These are phyloP conservation scores for Paxillus involutus DNA, from an alignment of 768 basidiomycete genomes.

Conservation along the genomic window DNA sequence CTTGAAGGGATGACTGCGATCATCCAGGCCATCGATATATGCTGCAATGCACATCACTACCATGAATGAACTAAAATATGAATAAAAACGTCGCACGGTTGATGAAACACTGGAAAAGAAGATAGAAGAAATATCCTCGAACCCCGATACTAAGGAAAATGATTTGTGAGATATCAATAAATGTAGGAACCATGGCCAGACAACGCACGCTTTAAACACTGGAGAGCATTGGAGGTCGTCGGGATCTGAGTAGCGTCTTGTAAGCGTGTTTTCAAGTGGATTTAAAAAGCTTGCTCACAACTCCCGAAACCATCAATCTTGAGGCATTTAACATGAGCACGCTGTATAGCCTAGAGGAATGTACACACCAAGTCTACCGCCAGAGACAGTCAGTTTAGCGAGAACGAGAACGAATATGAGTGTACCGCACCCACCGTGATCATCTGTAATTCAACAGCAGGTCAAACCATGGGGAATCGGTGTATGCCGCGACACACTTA, in stretches of 20 bases:
- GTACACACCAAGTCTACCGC: slow-evolving; percentile 44
- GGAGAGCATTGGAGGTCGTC: slow-evolving; percentile 74
- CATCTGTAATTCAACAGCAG: slow-evolving; percentile 47
- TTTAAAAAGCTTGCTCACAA: slow-evolving; percentile 46
- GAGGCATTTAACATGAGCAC: neutral
- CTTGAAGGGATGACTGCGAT: slow-evolving; percentile 62
- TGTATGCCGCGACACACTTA: slow-evolving; percentile 31
- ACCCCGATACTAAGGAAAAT: slow-evolving; percentile 62
- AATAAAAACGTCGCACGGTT: slow-evolving; percentile 48
- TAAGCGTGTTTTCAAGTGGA: neutral
- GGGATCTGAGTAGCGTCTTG: slow-evolving; percentile 53
- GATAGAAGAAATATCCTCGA: slow-evolving; percentile 87
- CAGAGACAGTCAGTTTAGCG: slow-evolving; percentile 18
- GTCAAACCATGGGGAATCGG: neutral
- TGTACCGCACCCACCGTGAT: slow-evolving; percentile 58
- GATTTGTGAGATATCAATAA: neutral
- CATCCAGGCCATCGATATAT: slow-evolving; percentile 67
- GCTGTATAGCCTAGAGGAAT: neutral
- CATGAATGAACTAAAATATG: slow-evolving; percentile 1
- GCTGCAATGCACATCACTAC: slow-evolving; percentile 12
- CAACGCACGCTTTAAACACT: slow-evolving; percentile 64
- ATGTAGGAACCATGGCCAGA: neutral
- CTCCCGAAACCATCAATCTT: slow-evolving; percentile 85
- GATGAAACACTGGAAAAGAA: slow-evolving; percentile 93
- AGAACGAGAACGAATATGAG: neutral